Evolutionary conservation across 257 asterid genomes (phyloP), one percentile per base, ranked within the genome.

Genomic region (Solanum chiquidenum): DNA sequence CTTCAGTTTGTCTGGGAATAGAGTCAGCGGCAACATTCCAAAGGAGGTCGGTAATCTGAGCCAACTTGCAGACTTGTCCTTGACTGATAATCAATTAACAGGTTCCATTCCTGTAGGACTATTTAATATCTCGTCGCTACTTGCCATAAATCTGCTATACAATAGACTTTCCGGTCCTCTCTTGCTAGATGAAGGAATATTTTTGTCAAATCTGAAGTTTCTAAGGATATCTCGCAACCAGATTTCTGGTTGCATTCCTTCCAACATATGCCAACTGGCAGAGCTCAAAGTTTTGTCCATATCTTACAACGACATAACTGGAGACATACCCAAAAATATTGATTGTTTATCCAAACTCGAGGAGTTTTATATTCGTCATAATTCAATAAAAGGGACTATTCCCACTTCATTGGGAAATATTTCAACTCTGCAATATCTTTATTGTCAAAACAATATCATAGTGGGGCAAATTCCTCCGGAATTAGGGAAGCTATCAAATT

Each of bases 61-160:
- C n/a, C 64, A 55, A 18, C 62, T 52, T 6, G 62, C 62, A 52
- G 0, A 0, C 0, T 52, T 52, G 0, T 18, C 0, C n/a, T 55
- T 55, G 64, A 0, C 0, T 0, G n/a, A 55, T 55, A 55, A 18
- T 55, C 64, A 16, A 44, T 1, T 55, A 55, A 55, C n/a, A 16
- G 64, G 64, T 55, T 55, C 4, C 21, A 55, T 55, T 55, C 64
- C 64, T 0, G n/a, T 2, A 55, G 0, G 10, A 16, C 2, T 55
- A 4, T 55, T 55, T 55, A 55, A 55, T 3, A 55, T 55, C 0
- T 6, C 64, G 10, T 55, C n/a, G 1, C 64, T 55, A 0, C 64
- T 55, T 55, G 9, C 0, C 3, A 0, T 6, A 16, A 0, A 3
- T 52, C 10, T 52, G 23, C 2, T 0, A 6, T 0, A 0, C 4